A percentile compares a stretch with the other conserved stretches of the same genome.
These are phyloP conservation scores for Parietichytrium sp. DNA, from an alignment of 108 stramenopile species.

Conservation along the genomic window DNA sequence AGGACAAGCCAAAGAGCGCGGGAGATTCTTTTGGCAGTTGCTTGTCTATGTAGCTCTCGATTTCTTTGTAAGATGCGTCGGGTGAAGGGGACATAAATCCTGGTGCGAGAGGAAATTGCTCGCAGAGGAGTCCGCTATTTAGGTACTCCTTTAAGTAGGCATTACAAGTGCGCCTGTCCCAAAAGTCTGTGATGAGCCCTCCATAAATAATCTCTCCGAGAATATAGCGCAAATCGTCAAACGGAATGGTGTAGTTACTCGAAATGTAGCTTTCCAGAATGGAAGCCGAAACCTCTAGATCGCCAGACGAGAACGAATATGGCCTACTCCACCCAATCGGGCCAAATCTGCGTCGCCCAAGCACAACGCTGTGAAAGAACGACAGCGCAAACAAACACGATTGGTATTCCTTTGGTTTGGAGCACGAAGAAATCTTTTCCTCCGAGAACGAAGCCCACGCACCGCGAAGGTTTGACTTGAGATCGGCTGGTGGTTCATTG, in stretches of 20 bases:
- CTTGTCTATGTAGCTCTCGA: constrained; percentile 60
- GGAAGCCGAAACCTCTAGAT: constrained; percentile 69
- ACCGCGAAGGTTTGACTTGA: constrained; percentile 69
- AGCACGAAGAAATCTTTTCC: constrained; percentile 57
- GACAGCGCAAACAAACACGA: constrained; percentile 74
- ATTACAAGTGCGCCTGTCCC: constrained; percentile 76
- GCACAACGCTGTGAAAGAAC: constrained; percentile 77
- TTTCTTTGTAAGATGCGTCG: constrained; percentile 61
- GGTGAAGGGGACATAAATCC: constrained; percentile 67
- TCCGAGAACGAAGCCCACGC: constrained; percentile 73
- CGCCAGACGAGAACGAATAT: constrained; percentile 74
- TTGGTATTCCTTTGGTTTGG: constrained; percentile 71
- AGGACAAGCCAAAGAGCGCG: constrained; percentile 72
- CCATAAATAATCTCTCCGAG: constrained; percentile 86
- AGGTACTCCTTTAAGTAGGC: constrained; percentile 66
- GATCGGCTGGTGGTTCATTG: constrained; percentile 76
- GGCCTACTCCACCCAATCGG: constrained; percentile 75
- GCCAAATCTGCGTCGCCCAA: constrained; percentile 73
- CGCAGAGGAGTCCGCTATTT: constrained; percentile 21
- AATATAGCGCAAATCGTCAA: constrained; percentile 78
- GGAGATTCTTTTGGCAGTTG: constrained; percentile 70
- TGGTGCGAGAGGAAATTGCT: constrained; percentile 67
- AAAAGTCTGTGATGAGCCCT: constrained; percentile 76
- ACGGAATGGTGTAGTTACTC: constrained; percentile 67
- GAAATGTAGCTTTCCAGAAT: constrained; percentile 67